Conservation (phyloP, 106 monocot species). For the Allium cepa region DNA sequence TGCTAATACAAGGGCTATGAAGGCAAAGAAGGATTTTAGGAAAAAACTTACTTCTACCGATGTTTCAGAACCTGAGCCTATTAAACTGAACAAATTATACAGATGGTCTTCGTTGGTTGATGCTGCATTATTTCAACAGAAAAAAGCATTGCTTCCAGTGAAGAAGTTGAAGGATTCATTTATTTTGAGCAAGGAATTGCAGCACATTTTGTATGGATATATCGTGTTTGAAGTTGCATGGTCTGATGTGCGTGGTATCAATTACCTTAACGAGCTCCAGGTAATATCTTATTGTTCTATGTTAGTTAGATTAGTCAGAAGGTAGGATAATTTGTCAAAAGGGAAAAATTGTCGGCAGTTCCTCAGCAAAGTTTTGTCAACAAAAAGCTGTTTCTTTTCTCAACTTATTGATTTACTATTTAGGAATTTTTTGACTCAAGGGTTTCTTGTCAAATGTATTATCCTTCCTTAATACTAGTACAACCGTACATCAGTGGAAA, state of each 20-base stretch:
- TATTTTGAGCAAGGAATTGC: conserved; percentile 71
- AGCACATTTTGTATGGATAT: conserved; percentile 73
- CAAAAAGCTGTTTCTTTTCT: too few species aligned
- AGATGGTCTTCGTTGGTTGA: conserved; percentile 77
- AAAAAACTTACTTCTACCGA: conserved; percentile 33
- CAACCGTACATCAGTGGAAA: too few species aligned
- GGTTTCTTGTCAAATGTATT: too few species aligned
- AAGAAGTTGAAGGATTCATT: conserved; percentile 77
- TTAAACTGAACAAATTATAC: conserved; percentile 20
- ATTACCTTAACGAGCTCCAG: conserved; percentile 96
- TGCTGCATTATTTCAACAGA: conserved; percentile 42
- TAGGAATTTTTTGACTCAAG: too few species aligned
- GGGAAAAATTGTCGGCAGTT: too few species aligned
- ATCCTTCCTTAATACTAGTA: too few species aligned
- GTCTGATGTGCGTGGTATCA: conserved; percentile 82
- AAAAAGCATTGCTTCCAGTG: conserved; percentile 51
- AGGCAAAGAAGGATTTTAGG: conserved; percentile 27
- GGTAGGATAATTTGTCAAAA: not conserved
- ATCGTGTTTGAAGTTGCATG: conserved; percentile 97
- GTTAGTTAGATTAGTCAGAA: not conserved
- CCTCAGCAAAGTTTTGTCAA: too few species aligned
- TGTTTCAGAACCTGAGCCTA: conserved; percentile 15
- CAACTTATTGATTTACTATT: too few species aligned
- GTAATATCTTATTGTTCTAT: conserved; percentile 19
- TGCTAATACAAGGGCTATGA: conserved; percentile 59